These are phyloP conservation scores for Stachybotrys elegans DNA, from an alignment of 2,329 filamentous ascomycete genomes.

Conservation along the genomic window DNA sequence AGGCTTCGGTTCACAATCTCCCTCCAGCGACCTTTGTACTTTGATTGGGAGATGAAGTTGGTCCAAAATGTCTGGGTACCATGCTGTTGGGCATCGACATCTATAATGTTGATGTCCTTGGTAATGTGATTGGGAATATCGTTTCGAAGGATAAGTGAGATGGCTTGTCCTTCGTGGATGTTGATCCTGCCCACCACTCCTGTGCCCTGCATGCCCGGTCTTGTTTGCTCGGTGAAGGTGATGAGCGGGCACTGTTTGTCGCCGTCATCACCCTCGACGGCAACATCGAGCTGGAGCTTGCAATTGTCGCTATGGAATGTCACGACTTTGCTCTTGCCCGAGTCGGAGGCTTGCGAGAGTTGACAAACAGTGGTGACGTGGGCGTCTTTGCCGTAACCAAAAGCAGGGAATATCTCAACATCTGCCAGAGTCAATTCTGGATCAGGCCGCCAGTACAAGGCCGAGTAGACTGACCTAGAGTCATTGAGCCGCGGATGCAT, in stretches of 20 bases:
- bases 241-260: conserved; percentile 43
- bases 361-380: conserved; percentile 56
- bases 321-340: conserved; percentile 50
- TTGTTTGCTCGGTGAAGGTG: conserved; percentile 48
- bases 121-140: conserved; percentile 55
- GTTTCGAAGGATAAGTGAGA: conserved; percentile 65
- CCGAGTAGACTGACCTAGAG: conserved; percentile 41
- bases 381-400: conserved; percentile 61
- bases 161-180: conserved; percentile 60
- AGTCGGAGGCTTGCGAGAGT: conserved; percentile 31
- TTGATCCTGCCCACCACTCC: conserved; percentile 57
- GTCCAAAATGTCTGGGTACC: conserved; percentile 69
- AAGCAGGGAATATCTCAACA: conserved; percentile 67
- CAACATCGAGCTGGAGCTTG: conserved; percentile 63
- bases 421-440: conserved; percentile 38
- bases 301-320: conserved; percentile 56
- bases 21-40: conserved; percentile 67
- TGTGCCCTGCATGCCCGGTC: conserved; percentile 50
- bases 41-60: conserved; percentile 66
- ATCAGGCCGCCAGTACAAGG: neutral
- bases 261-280: conserved; percentile 49
- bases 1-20: conserved; percentile 68
- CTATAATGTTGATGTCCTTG: conserved; percentile 48
- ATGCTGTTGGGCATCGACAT: conserved; percentile 59
- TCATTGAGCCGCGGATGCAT: conserved; percentile 63